Percentiles rank a stretch among this genome's conserved stretches.
Evolutionary conservation across 2,329 filamentous ascomycete species (phyloP).

Genomic region (Fusarium anguioides): DNA sequence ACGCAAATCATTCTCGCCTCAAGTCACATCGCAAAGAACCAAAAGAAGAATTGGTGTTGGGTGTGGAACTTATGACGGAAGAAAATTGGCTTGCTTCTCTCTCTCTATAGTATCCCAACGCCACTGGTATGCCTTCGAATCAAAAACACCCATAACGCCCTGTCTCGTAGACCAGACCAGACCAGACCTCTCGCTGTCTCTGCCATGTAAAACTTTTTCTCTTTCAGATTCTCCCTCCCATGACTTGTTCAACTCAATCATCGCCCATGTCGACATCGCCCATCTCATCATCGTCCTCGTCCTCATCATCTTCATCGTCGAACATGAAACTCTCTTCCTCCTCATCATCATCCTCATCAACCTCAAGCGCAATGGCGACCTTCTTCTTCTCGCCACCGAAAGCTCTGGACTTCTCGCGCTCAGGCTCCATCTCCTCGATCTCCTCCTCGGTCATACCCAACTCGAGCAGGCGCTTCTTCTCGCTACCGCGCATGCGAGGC

Average conservation of each 20-base stretch:
- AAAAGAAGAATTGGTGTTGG: conserved; percentile 19
- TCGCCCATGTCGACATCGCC: conserved; percentile 51
- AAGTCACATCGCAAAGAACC: conserved; percentile 23
- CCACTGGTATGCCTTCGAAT: conserved; percentile 43
- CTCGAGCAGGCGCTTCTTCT: conserved; percentile 69
- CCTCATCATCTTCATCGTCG: conserved; percentile 52
- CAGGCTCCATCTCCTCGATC: conserved; percentile 58
- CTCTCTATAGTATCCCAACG: conserved; percentile 41
- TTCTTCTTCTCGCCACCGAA: conserved; percentile 58
- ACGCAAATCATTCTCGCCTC: conserved; percentile 23
- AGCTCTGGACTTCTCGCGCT: conserved; percentile 51
- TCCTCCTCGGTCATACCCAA: conserved; percentile 62
- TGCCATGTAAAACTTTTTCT: conserved; percentile 24
- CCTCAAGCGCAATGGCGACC: conserved; percentile 50
- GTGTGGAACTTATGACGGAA: conserved; percentile 33
- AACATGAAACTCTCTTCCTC: conserved; percentile 47
- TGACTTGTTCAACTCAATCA: conserved; percentile 15
- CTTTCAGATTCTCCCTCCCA: conserved; percentile 1
- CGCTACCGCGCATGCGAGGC: conserved; percentile 74
- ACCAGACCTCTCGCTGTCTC: conserved; percentile 22
- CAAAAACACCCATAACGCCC: conserved; percentile 42
- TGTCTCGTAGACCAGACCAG: conserved; percentile 30
- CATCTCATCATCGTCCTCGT: conserved; percentile 48
- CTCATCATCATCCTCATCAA: conserved; percentile 51
- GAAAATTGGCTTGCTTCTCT: conserved; percentile 33